These are phyloP conservation scores for Jatropha podagrica DNA, from an alignment of 441 rosid species.

Conservation along the genomic window DNA sequence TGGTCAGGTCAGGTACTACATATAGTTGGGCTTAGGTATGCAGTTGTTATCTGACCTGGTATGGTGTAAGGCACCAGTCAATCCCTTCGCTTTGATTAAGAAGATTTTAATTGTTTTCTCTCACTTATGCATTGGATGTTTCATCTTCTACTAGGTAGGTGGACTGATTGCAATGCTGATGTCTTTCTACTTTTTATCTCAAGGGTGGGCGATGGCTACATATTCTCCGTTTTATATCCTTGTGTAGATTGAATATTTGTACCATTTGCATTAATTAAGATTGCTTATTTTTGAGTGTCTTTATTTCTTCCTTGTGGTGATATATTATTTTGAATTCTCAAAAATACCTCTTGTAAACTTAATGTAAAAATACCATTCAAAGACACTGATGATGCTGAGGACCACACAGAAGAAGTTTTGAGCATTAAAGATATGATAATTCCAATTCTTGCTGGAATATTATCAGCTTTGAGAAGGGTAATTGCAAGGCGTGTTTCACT, in stretches of 20 bases:
- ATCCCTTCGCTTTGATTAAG: background rate
- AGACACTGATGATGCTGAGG: constrained; percentile 44
- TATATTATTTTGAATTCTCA: constrained; percentile 5
- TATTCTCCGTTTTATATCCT: constrained; percentile 93
- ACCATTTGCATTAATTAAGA: background rate
- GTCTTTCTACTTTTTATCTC: constrained; percentile 83
- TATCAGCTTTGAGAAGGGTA: constrained; percentile 88
- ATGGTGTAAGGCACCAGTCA: background rate
- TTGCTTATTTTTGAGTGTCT: background rate
- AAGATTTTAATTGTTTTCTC: background rate
- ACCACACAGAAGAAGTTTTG: constrained; percentile 49
- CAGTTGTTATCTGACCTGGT: background rate
- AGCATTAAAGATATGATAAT: constrained; percentile 71
- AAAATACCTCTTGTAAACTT: constrained; percentile 37
- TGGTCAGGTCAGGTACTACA: background rate
- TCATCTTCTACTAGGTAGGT: constrained; percentile 57
- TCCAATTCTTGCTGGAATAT: constrained; percentile 90
- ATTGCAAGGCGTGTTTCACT: constrained; percentile 92
- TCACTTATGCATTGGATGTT: constrained; percentile 9
- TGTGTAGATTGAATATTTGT: background rate
- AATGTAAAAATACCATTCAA: constrained; percentile 60
- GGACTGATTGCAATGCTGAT: constrained; percentile 88
- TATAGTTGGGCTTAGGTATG: background rate
- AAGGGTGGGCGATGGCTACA: constrained; percentile 90
- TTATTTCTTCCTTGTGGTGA: background rate